phyloP scores from a whole-genome alignment of 495 filamentous ascomycete genomes.

The Hyaloscypha hepaticicola region DNA sequence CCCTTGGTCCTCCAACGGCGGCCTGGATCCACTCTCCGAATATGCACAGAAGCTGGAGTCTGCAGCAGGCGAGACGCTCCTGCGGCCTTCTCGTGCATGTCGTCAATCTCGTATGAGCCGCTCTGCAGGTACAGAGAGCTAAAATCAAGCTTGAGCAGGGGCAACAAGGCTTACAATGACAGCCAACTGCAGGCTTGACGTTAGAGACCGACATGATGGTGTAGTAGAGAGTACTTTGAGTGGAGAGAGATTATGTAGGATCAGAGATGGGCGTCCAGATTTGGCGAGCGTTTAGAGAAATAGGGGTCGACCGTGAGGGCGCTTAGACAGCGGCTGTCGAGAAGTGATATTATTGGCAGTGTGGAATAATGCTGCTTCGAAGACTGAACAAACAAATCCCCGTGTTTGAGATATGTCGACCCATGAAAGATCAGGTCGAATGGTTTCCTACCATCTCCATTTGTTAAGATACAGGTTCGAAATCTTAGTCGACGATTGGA shows the following conservation, averaged over 20 bases:
- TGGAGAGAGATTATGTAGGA: slow-evolving; percentile 15
- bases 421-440: neutral
- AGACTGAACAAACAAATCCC: neutral
- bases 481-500: neutral
- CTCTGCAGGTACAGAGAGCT: slow-evolving; percentile 21
- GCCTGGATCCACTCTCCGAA: slow-evolving; percentile 3
- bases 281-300: slow-evolving; percentile 18
- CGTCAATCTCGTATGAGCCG: slow-evolving; percentile 15
- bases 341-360: slow-evolving; percentile 11
- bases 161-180: neutral
- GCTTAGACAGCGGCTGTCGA: slow-evolving; percentile 19
- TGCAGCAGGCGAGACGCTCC: slow-evolving; percentile 22
- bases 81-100: slow-evolving; percentile 10
- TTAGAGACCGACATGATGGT: slow-evolving; percentile 15
- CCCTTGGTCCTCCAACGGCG: neutral
- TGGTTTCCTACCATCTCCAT: neutral
- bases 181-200: slow-evolving; percentile 19
- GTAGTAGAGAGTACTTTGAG: slow-evolving; percentile 20
- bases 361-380: neutral
- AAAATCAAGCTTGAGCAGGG: slow-evolving; percentile 10
- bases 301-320: slow-evolving; percentile 12
- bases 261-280: neutral
- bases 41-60: slow-evolving; percentile 11
- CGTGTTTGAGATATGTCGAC: neutral
- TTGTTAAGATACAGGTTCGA: neutral